Base-by-base conservation (phyloP, 2,329 filamentous ascomycete species). In the Raffaelea ambrosiae region DNA sequence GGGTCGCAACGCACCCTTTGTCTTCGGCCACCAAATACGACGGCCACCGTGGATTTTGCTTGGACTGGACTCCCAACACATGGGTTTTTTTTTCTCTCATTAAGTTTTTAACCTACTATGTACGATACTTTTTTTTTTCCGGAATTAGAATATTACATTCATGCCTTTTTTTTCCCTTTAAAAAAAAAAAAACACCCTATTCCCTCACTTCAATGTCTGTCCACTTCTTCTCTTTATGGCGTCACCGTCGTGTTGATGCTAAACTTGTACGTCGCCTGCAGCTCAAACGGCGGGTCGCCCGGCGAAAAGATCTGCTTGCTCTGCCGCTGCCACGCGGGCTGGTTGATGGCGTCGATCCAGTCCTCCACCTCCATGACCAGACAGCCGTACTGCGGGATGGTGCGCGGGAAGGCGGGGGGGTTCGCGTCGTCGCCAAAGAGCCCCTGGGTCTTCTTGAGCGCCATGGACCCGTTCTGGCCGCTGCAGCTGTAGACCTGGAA, bases 311-410 rank as follows among this genome's bases (percentile, higher is more conserved):
- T 67, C 59, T 84, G 79, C 66, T 74, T 81, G 47, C 59, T 60
- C 42, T 72, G 66, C 48, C 90, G 78, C 50, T 81, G 81, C 91
- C 91, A 96, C 65, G 88, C 79, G 0, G 90, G 90, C 57, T 94
- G 79, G 68, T 95, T 96, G 68, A 97, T 93, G 22, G 76, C 89
- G 62, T 95, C 90, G 60, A 96, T 95, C 79, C 82, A 96, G 63
- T 93, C 89, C 72, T 96, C 80, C 13, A 93, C 87, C 69, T 96
- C 91, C 65, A 96, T 77, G 43, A 95, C 91, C 22, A 95, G 61
- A 65, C 91, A 96, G 29, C 88, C 89, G 60, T 89, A 88, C 70
- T 90, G 63, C 48, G 79, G 74, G 22, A 88, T 83, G 8, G 76
- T 77, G 35, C 82, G 72, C 3, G 79, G 76, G 56, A 81, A 77